Conservation (phyloP, 371 early-diverging fungal species). For the Apophysomyces sp. region DNA sequence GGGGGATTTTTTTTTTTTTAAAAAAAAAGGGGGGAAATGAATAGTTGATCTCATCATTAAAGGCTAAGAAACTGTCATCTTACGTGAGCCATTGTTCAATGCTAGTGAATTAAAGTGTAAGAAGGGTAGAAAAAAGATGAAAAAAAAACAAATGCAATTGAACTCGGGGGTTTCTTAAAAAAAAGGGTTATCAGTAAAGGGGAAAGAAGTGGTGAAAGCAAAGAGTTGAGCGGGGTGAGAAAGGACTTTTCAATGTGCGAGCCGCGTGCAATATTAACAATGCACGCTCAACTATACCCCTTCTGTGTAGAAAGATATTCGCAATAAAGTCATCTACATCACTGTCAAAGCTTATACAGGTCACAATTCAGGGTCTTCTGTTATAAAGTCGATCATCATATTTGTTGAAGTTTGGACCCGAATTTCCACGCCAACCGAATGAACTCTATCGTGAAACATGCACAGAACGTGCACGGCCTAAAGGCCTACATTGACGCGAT, state of each 20-base stretch:
- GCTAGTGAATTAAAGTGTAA: neutral
- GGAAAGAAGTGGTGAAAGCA: slow-evolving; percentile 4
- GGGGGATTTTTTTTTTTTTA: neutral
- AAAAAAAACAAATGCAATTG: slow-evolving; percentile 3
- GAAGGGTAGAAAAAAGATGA: slow-evolving; percentile 5
- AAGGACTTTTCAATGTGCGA: slow-evolving; percentile 1
- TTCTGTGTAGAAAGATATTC: neutral
- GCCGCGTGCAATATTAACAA: slow-evolving; percentile 1
- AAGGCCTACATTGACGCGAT: neutral
- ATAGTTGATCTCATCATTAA: neutral
- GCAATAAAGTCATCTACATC: neutral
- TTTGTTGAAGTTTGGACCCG: neutral
- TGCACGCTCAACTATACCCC: neutral
- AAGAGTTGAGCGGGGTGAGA: neutral
- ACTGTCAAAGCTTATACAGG: neutral
- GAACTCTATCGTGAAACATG: too few relatives aligned
- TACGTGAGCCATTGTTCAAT: slow-evolving; percentile 15
- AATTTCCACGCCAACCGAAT: too few relatives aligned
- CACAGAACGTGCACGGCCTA: neutral
- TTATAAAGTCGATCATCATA: neutral
- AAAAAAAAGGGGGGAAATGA: slow-evolving; percentile 2
- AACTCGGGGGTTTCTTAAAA: slow-evolving; percentile 11
- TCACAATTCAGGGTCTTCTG: neutral
- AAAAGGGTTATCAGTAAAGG: slow-evolving; percentile 8
- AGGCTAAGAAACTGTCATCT: neutral